Percentiles rank a stretch among this genome's conserved stretches.
Evolutionary conservation across 2,329 filamentous ascomycete genomes (phyloP).

Genomic region (Chaetothyriales sp.): DNA sequence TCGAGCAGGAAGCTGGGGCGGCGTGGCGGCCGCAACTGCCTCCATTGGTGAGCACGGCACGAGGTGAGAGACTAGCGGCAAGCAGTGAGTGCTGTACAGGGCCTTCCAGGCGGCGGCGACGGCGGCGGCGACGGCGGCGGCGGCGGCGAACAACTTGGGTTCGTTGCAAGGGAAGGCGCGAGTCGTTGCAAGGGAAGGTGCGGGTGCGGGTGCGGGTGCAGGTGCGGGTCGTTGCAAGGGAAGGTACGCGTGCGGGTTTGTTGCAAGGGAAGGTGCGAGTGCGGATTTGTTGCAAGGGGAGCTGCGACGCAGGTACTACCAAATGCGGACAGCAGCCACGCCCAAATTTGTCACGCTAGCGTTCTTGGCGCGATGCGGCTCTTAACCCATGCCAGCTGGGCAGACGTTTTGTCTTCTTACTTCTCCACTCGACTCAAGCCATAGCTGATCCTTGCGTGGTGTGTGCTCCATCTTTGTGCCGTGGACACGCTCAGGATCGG

Average conservation of each 20-base stretch:
- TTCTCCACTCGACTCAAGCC: background rate
- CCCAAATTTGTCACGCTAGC: too few relatives aligned
- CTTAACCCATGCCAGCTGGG: background rate
- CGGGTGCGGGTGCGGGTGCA: too few relatives aligned
- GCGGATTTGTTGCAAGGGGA: too few relatives aligned
- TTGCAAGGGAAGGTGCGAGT: background rate
- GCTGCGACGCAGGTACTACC: too few relatives aligned
- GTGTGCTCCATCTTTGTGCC: background rate
- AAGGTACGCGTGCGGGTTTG: too few relatives aligned
- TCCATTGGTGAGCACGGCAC: background rate
- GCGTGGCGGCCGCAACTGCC: background rate
- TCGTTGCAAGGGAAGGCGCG: too few relatives aligned
- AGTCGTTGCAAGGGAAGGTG: too few relatives aligned
- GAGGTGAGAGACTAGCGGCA: background rate
- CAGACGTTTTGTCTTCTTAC: background rate
- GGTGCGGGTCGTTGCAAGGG: too few relatives aligned
- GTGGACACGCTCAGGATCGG: background rate
- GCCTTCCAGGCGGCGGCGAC: too few relatives aligned
- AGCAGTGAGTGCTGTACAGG: too few relatives aligned
- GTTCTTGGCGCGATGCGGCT: background rate
- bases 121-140: too few relatives aligned
- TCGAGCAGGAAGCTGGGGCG: constrained; percentile 49
- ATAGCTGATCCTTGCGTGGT: background rate
- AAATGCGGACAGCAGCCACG: too few relatives aligned
- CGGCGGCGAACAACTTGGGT: background rate